Evolutionary conservation across 2,329 filamentous ascomycete genomes (phyloP), one percentile per base, ranked within the genome.

Genomic region (Arthrobotrys conoides): DNA sequence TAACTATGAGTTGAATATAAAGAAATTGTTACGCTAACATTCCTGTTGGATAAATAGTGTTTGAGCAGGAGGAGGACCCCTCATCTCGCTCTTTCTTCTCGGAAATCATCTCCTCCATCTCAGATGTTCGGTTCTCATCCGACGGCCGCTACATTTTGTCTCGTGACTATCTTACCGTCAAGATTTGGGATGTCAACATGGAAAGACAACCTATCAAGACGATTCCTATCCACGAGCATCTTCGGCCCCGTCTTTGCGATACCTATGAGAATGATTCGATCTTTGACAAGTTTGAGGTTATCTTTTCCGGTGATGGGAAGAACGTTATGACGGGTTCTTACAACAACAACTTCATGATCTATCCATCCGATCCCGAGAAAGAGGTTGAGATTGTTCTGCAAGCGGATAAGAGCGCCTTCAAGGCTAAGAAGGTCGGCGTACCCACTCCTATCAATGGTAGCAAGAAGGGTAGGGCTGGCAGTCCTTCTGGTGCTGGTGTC

Each of bases 301-400:
- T 98, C 66, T 99, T 99, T 87, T 98, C 95, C 1, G 96, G 96
- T 24, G 95, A 98, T 85, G 93, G 94, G 46, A 96, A 97, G 88
- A 98, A 99, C 82, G 96, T 98, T 81, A 99, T 99, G 96, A 99
- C 96, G 5, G 96, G 96, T 82, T 97, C 94, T 84, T 99, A 99
- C 88, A 99, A 99, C 89, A 99, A 99, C 87, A 99, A 99, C 87
- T 98, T 99, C 88, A 99, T 99, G 96, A 99, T 99, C 83, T 99
- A 98, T 85, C 96, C 96, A 3, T 96, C 94, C 27, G 95, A 98
- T 83, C 93, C 94, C 5, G 93, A 95, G 81, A 96, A 96, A 86
- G 96, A 99, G 84, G 95, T 95, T 2, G 96, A 99, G 85, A 94
- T 99, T 59, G 96, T 99, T 57, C 87, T 99, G 72, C 96, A 99